phyloP scores from a whole-genome alignment of 257 asterid species.

The Marsdenia floribunda region DNA sequence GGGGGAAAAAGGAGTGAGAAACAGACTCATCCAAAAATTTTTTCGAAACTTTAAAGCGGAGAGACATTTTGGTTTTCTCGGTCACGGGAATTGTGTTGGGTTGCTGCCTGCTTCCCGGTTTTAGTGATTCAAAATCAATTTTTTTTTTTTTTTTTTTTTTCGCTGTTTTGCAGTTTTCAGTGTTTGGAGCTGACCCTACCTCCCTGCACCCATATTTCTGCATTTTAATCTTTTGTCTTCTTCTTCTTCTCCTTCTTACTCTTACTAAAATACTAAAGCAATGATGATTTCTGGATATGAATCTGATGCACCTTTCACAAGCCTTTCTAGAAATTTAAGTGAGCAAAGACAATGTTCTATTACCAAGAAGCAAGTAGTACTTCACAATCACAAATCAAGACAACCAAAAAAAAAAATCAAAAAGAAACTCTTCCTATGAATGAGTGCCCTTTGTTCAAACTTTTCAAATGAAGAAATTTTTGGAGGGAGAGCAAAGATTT shows the following conservation, averaged over 20 bases:
- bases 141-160: too few relatives aligned
- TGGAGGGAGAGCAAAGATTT: constrained; percentile 14
- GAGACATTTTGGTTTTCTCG: too few relatives aligned
- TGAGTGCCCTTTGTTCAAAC: background rate
- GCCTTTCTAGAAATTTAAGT: constrained; percentile 15
- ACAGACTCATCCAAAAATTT: too few relatives aligned
- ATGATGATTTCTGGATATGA: constrained; percentile 14
- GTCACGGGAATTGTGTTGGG: too few relatives aligned
- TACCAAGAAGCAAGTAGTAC: too few relatives aligned
- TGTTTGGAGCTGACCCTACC: constrained; percentile 2
- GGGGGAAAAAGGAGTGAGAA: too few relatives aligned
- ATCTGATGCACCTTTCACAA: background rate
- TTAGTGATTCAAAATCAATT: too few relatives aligned
- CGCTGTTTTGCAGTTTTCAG: too few relatives aligned
- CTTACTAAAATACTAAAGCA: constrained; percentile 6
- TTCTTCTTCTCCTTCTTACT: background rate
- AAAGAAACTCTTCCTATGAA: background rate
- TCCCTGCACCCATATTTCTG: background rate
- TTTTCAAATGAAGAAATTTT: constrained; percentile 5
- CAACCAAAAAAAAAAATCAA: background rate
- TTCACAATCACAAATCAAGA: constrained; percentile 1
- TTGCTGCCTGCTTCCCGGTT: too few relatives aligned
- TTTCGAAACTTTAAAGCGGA: too few relatives aligned
- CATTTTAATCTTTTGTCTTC: constrained; percentile 10
- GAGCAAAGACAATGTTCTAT: constrained; percentile 1